Conservation (phyloP, 148 eudicot genomes). For the Amaranthus hypochondriacus region DNA sequence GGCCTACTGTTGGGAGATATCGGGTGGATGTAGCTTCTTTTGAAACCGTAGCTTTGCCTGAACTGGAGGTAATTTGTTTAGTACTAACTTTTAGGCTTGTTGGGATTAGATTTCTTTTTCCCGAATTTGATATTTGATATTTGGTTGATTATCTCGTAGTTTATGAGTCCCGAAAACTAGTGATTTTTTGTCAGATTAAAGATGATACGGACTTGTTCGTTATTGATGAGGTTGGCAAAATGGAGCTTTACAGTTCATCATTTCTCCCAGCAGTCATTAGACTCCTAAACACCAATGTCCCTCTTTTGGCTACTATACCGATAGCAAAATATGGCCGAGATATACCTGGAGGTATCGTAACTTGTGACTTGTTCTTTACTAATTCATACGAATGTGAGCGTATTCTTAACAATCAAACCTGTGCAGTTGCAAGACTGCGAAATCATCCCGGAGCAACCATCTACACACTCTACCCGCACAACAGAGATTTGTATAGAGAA, state of each 20-base stretch:
- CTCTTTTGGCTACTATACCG: constrained; percentile 79
- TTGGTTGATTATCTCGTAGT: not conserved
- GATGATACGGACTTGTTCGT: constrained; percentile 78
- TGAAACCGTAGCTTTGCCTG: constrained; percentile 79
- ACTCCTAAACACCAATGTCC: constrained; percentile 67
- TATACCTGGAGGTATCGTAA: constrained; percentile 76
- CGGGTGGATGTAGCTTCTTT: constrained; percentile 79
- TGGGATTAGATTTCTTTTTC: not conserved
- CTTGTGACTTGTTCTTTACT: not conserved
- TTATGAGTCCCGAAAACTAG: not conserved
- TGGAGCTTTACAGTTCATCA: constrained; percentile 85
- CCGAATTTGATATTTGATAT: not conserved
- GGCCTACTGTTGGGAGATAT: constrained; percentile 90
- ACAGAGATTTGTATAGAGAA: constrained; percentile 61
- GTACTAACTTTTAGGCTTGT: not conserved
- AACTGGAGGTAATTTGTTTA: constrained; percentile 56
- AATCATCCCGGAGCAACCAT: constrained; percentile 76
- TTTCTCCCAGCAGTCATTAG: constrained; percentile 85
- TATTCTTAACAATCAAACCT: not conserved
- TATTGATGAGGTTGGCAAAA: constrained; percentile 91
- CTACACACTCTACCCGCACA: constrained; percentile 48
- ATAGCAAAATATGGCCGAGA: constrained; percentile 69
- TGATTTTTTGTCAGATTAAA: constrained; percentile 46
- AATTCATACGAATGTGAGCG: not conserved
- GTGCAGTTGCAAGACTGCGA: constrained; percentile 79